Percentiles rank a stretch among this genome's conserved stretches.
phyloP scores from a whole-genome alignment of 1,139 yeast species.

The Hansenula sp. region DNA sequence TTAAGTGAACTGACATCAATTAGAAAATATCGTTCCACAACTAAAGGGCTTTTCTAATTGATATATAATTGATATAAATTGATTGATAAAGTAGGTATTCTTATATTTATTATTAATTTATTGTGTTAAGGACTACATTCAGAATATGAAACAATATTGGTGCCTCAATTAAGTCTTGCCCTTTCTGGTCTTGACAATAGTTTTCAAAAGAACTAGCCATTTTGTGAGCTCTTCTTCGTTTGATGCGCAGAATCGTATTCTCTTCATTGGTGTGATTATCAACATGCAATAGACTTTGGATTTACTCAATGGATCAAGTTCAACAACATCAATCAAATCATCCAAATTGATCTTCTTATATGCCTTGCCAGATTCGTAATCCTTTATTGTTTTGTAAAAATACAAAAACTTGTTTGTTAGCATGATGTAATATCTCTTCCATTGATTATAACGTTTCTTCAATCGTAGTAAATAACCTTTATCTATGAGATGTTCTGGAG shows the following conservation, averaged over 20 bases:
- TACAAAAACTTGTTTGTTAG: constrained; percentile 38
- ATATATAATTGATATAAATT: too few relatives aligned
- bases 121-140: too few relatives aligned
- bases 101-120: too few relatives aligned
- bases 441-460: constrained; percentile 41
- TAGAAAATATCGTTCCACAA: too few relatives aligned
- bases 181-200: constrained; percentile 16
- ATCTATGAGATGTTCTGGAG: constrained; percentile 35
- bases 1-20: too few relatives aligned
- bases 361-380: constrained; percentile 19
- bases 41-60: too few relatives aligned
- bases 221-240: constrained; percentile 43
- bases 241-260: constrained; percentile 40
- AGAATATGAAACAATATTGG: too few relatives aligned
- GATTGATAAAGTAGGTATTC: too few relatives aligned
- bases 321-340: constrained; percentile 48
- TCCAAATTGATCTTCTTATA: constrained; percentile 31
- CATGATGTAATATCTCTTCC: constrained; percentile 41
- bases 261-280: constrained; percentile 42
- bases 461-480: constrained; percentile 39
- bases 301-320: constrained; percentile 43
- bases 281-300: constrained; percentile 43
- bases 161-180: constrained; percentile 2
- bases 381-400: constrained; percentile 34
- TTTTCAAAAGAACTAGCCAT: constrained; percentile 35